A percentile compares a stretch with the other conserved stretches of the same genome.
Evolutionary conservation across 2,329 filamentous ascomycete genomes (phyloP).

Genomic region (Fusarium miscanthi): DNA sequence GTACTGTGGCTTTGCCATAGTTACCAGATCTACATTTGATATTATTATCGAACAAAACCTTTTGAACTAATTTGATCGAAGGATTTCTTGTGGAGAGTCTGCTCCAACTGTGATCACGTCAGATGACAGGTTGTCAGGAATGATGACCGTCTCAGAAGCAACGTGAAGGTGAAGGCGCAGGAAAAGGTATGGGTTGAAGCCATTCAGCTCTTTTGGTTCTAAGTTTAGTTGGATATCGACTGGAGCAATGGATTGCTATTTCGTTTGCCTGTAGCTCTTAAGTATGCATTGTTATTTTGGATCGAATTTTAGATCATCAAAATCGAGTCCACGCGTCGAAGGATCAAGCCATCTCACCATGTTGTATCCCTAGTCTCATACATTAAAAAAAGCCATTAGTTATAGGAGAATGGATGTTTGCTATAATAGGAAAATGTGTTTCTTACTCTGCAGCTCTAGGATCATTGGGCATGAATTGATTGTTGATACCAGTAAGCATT

Average conservation of each 20-base stretch:
- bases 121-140: neutral
- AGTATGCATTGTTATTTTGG: neutral
- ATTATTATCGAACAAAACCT: neutral
- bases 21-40: too few species aligned
- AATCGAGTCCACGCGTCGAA: neutral
- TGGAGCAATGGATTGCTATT: neutral
- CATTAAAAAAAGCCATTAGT: rapidly evolving
- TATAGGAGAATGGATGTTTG: rapidly evolving
- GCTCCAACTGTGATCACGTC: neutral
- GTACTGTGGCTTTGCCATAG: rapidly evolving
- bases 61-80: neutral
- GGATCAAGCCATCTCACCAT: neutral
- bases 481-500: neutral
- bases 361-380: neutral
- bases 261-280: rapidly evolving
- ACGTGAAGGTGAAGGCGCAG: neutral
- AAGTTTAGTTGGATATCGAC: rapidly evolving
- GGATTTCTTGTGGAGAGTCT: neutral
- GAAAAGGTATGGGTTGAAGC: rapidly evolving
- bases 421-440: rapidly evolving
- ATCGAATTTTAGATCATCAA: rapidly evolving
- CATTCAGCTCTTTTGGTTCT: rapidly evolving
- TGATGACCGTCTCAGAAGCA: neutral
- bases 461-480: neutral
- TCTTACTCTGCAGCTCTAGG: neutral